A percentile compares a stretch with the other conserved stretches of the same genome.
Conservation (phyloP, 1,284 basidiomycete genomes). For the Rhodotorula sp. region DNA sequence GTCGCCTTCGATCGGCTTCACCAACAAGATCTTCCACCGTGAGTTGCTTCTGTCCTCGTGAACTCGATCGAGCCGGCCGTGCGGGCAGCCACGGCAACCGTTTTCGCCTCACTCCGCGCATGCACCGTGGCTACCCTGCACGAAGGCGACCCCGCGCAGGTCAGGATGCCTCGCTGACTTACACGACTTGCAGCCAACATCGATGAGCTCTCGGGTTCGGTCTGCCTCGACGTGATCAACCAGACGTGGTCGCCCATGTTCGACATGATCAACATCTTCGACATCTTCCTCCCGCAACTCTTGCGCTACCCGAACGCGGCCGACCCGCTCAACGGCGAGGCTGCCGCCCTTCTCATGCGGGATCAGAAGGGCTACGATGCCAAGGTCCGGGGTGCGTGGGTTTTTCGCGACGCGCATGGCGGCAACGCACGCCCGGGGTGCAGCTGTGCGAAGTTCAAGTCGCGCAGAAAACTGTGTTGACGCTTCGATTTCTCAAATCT, state of each 20-base stretch:
- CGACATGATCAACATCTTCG: conserved; percentile 99
- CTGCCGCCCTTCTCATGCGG: conserved; percentile 92
- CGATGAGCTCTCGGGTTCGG: conserved; percentile 58
- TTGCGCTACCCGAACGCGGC: conserved; percentile 97
- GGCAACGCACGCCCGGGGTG: not conserved
- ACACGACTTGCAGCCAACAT: conserved; percentile 44
- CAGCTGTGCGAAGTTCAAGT: not conserved
- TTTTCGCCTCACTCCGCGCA: not conserved
- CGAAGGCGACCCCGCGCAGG: no score
- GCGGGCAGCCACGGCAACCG: not conserved
- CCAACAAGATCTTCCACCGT: conserved; percentile 99
- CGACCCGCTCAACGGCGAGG: conserved; percentile 96
- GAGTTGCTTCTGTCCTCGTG: not conserved
- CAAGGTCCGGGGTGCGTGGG: conserved; percentile 76
- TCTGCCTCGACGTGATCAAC: conserved; percentile 95
- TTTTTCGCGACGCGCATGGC: not conserved
- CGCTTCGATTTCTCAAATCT: not conserved
- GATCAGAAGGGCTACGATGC: conserved; percentile 92
- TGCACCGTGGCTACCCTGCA: not conserved
- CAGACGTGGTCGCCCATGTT: conserved; percentile 99
- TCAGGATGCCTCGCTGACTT: no score
- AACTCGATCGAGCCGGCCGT: not conserved
- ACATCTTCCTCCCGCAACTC: conserved; percentile 94
- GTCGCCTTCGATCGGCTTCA: conserved; percentile 97
- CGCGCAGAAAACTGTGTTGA: no score